phyloP scores from a whole-genome alignment of 2,329 filamentous ascomycete species.

The Ophiostoma perfectum region DNA sequence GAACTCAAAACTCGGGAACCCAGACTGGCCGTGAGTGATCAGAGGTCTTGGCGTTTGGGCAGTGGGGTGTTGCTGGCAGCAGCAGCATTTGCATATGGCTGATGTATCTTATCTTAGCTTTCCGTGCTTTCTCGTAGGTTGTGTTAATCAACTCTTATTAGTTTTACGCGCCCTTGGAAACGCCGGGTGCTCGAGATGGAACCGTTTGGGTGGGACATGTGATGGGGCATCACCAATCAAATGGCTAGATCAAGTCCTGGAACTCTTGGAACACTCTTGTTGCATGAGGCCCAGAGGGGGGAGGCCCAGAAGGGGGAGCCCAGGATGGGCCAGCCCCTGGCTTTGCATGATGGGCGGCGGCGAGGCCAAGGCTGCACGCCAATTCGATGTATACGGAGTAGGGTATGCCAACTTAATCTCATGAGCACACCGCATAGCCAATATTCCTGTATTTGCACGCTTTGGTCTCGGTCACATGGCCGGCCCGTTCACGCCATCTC shows the following conservation, averaged over 20 bases:
- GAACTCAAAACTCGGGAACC: not conserved
- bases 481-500: not conserved
- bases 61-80: not conserved
- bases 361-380: not conserved
- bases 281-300: conserved; percentile 35
- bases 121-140: not conserved
- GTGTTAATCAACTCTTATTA: not conserved
- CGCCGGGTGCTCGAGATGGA: conserved; percentile 31
- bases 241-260: conserved; percentile 32
- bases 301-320: conserved; percentile 13
- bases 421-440: too few relatives aligned
- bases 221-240: conserved; percentile 37
- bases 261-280: conserved; percentile 33
- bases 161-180: conserved; percentile 42
- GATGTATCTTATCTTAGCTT: not conserved
- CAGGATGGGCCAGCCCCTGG: not conserved
- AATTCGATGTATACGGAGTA: not conserved
- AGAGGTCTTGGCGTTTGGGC: not conserved
- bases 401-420: not conserved
- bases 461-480: conserved; percentile 2
- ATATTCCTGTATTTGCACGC: not conserved
- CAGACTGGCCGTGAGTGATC: conserved; percentile 1
- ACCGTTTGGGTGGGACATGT: conserved; percentile 26
- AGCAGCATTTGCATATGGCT: not conserved
- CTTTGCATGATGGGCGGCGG: not conserved